Percentiles rank a stretch among this genome's conserved stretches.
phyloP scores from a whole-genome alignment of 75 land plant species.

The Cunninghamia lanceolata region DNA sequence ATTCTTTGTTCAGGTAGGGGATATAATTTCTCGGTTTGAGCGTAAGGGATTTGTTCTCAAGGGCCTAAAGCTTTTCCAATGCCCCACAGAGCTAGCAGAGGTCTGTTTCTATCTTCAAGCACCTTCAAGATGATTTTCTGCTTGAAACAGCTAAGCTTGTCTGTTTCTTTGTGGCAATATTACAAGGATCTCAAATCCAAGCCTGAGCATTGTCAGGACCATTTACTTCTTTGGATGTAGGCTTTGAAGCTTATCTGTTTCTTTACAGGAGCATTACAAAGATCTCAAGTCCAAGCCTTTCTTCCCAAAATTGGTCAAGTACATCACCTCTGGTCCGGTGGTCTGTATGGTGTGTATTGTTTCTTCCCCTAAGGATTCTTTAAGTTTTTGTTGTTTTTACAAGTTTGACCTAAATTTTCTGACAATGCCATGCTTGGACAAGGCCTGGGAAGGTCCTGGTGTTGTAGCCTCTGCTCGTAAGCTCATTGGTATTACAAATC shows the following conservation, averaged over 20 bases:
- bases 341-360: slow-evolving; percentile 84
- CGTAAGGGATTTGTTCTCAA: slow-evolving; percentile 82
- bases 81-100: slow-evolving; percentile 88
- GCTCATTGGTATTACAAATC: slow-evolving; percentile 92
- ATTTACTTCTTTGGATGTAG: background rate
- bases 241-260: background rate
- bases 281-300: slow-evolving; percentile 83
- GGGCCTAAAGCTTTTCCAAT: slow-evolving; percentile 90
- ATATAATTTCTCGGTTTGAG: slow-evolving; percentile 97
- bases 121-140: background rate
- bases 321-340: slow-evolving; percentile 99
- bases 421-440: background rate
- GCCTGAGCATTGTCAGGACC: slow-evolving; percentile 17
- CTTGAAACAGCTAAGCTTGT: background rate
- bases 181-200: slow-evolving; percentile 78
- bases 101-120: slow-evolving; percentile 32
- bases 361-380: background rate
- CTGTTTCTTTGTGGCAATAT: slow-evolving; percentile 62
- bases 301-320: slow-evolving; percentile 73
- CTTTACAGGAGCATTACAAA: slow-evolving; percentile 87
- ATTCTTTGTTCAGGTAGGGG: slow-evolving; percentile 69
- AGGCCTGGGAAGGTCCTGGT: slow-evolving; percentile 99
- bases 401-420: background rate
- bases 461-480: slow-evolving; percentile 96
- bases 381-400: background rate